Base-by-base conservation (phyloP, 1,139 yeast species). In the Scheffersomyces segobiensis region DNA sequence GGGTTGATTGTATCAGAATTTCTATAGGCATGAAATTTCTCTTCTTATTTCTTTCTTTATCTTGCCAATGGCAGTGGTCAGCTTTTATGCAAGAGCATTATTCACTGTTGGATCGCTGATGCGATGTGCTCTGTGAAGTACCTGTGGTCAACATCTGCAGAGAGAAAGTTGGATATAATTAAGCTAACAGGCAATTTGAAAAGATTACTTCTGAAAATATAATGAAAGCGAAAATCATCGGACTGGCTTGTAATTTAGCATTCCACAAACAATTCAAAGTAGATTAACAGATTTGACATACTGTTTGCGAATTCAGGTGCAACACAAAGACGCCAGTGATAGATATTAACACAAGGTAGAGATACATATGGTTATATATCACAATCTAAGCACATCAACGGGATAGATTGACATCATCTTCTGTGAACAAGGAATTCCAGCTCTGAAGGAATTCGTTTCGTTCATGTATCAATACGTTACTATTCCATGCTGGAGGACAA, bases 101-200 rank as follows among this genome's bases (percentile, higher is more conserved):
- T 80, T 89, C 62, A 89, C 95, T n/a, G 96, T 95, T 19, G 93
- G 93, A 50, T 85, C 92, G 52, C 79, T 93, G 64, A 95, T 95
- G 85, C 2, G 78, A 87, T 54, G 83, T 88, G 12, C 73, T 77
- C 55, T 86, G 87, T 61, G 93, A 93, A 0, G 91, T 89, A 14
- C 73, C 83, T 55, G 86, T 89, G 46, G 84, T 85, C 62, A 83
- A 89, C 65, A 83, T 90, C 8, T 87, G 93, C 3, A 82, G 95
- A 71, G 87, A 88, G 69, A 81, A 75, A 48, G 73, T 79, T 48
- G 92, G 91, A 5, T 87, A 92, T 62, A 81, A 84, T 55, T 85
- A 85, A 62, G 84, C 93, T 1, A 87, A 82, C 59, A 62, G 66
- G 22, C 74, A 79, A 60, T 75, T 89, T 63, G 86, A 85, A 63